phyloP scores from a whole-genome alignment of 208 protist genomes.

The Leishmania martiniquensis region DNA sequence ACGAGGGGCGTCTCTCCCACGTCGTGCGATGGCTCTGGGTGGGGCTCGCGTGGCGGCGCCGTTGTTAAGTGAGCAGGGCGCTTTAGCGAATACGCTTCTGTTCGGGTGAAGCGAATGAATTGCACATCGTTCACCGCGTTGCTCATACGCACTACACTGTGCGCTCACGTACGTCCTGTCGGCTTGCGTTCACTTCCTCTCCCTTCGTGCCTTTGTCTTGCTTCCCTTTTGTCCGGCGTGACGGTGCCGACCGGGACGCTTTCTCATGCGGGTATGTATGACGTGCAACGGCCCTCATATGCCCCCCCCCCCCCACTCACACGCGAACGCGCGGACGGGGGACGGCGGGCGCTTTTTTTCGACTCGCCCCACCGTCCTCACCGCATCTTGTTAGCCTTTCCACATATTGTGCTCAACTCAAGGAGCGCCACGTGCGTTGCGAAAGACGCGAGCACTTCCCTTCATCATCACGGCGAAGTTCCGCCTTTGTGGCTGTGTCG shows the following conservation, averaged over 20 bases:
- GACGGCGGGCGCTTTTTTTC: not conserved
- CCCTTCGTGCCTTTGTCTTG: not conserved
- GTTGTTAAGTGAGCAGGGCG: not conserved
- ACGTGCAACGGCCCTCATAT: not conserved
- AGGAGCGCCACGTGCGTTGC: not conserved
- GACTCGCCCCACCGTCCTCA: not conserved
- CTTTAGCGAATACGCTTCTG: too few species aligned
- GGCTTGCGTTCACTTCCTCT: not conserved
- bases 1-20: not conserved
- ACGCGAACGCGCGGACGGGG: not conserved
- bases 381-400: not conserved
- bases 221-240: not conserved
- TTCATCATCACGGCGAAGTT: not conserved
- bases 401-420: not conserved
- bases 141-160: not conserved
- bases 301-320: not conserved
- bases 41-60: not conserved
- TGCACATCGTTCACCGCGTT: not conserved
- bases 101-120: not conserved
- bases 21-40: not conserved
- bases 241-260: not conserved
- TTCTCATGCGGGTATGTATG: not conserved
- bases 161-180: not conserved
- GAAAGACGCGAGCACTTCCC: not conserved
- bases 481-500: not conserved